phyloP scores from a whole-genome alignment of 768 basidiomycete genomes.

The Nevesoporus exiguus region DNA sequence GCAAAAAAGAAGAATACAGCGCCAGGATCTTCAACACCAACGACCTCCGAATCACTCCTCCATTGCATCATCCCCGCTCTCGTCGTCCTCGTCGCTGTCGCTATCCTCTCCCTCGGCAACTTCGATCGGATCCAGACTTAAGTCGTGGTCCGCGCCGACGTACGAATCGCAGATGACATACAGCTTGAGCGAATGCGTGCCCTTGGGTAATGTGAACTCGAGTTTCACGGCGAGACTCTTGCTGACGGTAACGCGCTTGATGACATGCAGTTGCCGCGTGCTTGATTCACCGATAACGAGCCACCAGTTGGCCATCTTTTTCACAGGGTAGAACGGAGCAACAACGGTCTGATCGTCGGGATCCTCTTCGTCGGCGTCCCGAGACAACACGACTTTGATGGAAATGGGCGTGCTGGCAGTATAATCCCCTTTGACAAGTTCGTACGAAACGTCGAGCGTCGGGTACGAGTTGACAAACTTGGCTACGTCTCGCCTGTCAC shows the following conservation, averaged over 20 bases:
- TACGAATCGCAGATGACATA: conserved; percentile 94
- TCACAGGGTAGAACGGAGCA: conserved; percentile 89
- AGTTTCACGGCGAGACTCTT: conserved; percentile 77
- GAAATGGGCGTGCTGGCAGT: conserved; percentile 82
- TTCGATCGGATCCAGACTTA: conserved; percentile 75
- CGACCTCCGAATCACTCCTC: conserved; percentile 37
- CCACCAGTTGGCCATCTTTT: conserved; percentile 98
- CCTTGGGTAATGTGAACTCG: conserved; percentile 85
- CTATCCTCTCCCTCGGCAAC: conserved; percentile 91
- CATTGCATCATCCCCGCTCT: conserved; percentile 60
- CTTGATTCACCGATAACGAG: conserved; percentile 85
- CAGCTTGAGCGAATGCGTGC: conserved; percentile 75
- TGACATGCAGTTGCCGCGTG: conserved; percentile 75
- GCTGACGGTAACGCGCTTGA: conserved; percentile 82
- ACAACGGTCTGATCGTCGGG: conserved; percentile 77
- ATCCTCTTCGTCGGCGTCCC: conserved; percentile 78
- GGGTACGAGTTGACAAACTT: conserved; percentile 96
- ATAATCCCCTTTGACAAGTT: conserved; percentile 84
- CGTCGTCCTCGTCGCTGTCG: conserved; percentile 67
- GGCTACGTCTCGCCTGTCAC: conserved; percentile 83
- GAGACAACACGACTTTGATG: conserved; percentile 73
- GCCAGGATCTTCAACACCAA: background rate
- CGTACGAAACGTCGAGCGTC: conserved; percentile 86
- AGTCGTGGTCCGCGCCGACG: conserved; percentile 88
- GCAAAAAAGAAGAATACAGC: background rate